These are phyloP conservation scores for Pestalotiopsis sp. DNA, from an alignment of 2,329 filamentous ascomycete species.

Conservation along the genomic window DNA sequence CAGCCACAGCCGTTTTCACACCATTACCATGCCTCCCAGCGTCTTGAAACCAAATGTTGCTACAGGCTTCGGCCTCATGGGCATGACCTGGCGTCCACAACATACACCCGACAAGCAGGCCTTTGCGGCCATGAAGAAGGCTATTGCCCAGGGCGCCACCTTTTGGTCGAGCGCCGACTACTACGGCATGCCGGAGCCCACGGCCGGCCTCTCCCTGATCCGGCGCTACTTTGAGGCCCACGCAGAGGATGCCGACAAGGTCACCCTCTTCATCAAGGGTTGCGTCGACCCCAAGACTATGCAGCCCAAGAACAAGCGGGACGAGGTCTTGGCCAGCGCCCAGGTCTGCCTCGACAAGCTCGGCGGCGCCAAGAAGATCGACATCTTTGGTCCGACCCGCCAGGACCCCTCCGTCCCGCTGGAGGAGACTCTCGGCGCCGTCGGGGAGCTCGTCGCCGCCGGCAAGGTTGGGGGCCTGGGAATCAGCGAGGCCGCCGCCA, in stretches of 20 bases:
- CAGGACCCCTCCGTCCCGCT: slow-evolving; percentile 42
- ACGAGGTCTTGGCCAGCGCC: slow-evolving; percentile 44
- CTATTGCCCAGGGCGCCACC: slow-evolving; percentile 41
- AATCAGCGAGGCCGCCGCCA: slow-evolving; percentile 44
- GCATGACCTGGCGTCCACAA: slow-evolving; percentile 28
- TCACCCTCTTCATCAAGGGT: slow-evolving; percentile 55
- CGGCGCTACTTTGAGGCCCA: slow-evolving; percentile 54
- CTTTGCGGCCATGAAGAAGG: slow-evolving; percentile 43
- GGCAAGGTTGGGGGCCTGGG: slow-evolving; percentile 35
- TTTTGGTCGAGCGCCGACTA: slow-evolving; percentile 53
- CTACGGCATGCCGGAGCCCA: slow-evolving; percentile 48
- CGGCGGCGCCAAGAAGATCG: slow-evolving; percentile 47
- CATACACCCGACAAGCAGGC: slow-evolving; percentile 27
- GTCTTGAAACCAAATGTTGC: background rate
- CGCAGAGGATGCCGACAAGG: slow-evolving; percentile 50
- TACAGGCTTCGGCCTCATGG: slow-evolving; percentile 18
- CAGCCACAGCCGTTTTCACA: background rate
- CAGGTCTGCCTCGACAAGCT: slow-evolving; percentile 47
- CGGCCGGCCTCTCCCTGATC: slow-evolving; percentile 47
- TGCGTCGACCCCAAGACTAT: slow-evolving; percentile 37
- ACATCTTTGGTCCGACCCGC: slow-evolving; percentile 52
- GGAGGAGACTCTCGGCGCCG: slow-evolving; percentile 31
- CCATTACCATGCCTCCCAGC: background rate
- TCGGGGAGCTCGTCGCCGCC: slow-evolving; percentile 32
- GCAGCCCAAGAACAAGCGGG: slow-evolving; percentile 40